Base-by-base conservation (phyloP, 2,329 filamentous ascomycete species). In the Alternaria arbusti region DNA sequence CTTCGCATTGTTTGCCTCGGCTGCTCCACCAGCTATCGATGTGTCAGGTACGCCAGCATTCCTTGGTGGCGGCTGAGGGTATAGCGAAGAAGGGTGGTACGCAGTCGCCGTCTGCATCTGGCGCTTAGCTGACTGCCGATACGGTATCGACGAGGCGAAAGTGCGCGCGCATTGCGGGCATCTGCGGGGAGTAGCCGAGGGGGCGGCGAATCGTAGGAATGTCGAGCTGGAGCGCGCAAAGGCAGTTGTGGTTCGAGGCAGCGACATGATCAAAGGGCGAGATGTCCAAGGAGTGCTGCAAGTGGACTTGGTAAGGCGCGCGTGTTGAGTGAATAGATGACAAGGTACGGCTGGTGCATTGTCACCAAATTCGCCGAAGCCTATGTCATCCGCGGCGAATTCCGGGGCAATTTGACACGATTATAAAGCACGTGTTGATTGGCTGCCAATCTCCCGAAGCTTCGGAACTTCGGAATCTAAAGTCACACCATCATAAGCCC, bases 31-130 rank as follows among this genome's bases (percentile, higher is more conserved):
- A 10, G 87, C 84, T 70, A 90, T 89, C 28, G 89, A 89, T 11
- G 86, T 87, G 58, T 90, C 87, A 54, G 86, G 85, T 28, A 86
- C 79, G n/a, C 85, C 84, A 32, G 83, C 78, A 76, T 87, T 90
- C 69, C 87, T 85, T 47, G 87, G 87, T 12, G 87, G 86, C 69
- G 87, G 85, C 50, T 85, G 82, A 1, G 85, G 79, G 15, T 85
- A 82, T n/a, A 91, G 78, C 2, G 84, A 83, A 63, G 88, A 85
- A 20, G 89, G 88, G 61, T 86, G 87, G 71, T 90, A 89, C 51
- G 87, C 87, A 17, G 88, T 89, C 30, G 87, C 87, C 12, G 89
- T 91, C 76, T 90, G 88, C 76, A 91, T 85, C 65, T 78, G 77
- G 22, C 79, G 71, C 71, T 77, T 79, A 3, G 75, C 73, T 12